Percentiles rank a stretch among this genome's conserved stretches.
Conservation (phyloP, 495 filamentous ascomycete species). For the Xylaria intraflava region DNA sequence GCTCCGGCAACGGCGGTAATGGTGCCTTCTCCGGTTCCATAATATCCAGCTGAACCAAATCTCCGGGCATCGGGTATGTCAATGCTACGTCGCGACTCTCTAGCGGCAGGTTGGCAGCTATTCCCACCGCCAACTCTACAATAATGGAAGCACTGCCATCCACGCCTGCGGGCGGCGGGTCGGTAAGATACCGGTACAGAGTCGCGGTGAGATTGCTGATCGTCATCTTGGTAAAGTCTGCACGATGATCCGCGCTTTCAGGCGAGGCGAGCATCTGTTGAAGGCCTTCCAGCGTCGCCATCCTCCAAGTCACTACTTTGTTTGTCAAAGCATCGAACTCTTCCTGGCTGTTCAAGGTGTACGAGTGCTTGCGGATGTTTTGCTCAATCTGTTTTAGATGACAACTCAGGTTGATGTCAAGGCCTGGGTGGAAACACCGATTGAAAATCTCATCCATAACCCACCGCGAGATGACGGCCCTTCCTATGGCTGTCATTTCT, state of each 20-base stretch:
- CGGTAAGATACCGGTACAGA: constrained; percentile 63
- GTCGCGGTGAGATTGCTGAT: constrained; percentile 63
- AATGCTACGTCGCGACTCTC: constrained; percentile 89
- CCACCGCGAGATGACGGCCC: constrained; percentile 84
- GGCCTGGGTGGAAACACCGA: constrained; percentile 80
- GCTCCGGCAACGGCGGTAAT: constrained; percentile 59
- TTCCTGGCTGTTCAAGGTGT: constrained; percentile 65
- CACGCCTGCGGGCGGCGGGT: constrained; percentile 68
- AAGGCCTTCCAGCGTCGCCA: constrained; percentile 89
- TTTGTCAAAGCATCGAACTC: constrained; percentile 82
- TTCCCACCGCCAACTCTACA: constrained; percentile 81
- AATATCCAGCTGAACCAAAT: constrained; percentile 53
- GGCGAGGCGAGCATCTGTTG: constrained; percentile 60
- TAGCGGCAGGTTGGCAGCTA: constrained; percentile 77
- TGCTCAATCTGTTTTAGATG: constrained; percentile 83
- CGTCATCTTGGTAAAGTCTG: constrained; percentile 58
- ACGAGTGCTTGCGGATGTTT: constrained; percentile 72
- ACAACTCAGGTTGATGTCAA: constrained; percentile 66
- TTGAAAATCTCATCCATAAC: constrained; percentile 87
- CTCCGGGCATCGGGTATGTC: constrained; percentile 72
- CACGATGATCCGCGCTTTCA: constrained; percentile 55
- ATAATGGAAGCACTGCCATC: constrained; percentile 83
- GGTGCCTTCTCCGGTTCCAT: constrained; percentile 77
- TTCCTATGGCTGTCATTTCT: constrained; percentile 95
- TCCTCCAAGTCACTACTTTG: constrained; percentile 88